These are phyloP conservation scores for Jamesozyma rosinii DNA, from an alignment of 805 yeast species.

Conservation along the genomic window DNA sequence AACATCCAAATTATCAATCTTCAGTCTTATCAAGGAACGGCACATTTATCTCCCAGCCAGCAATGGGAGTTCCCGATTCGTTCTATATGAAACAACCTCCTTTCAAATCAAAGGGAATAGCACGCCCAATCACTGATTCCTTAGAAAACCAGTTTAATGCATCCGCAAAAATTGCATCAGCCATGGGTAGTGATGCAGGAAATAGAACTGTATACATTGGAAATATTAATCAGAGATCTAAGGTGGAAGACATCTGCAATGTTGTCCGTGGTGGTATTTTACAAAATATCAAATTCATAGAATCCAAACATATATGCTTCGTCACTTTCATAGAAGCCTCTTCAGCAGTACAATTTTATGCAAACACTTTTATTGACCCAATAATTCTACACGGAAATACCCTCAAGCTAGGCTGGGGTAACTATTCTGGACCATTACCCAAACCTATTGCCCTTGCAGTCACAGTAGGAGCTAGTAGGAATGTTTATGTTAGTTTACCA, in stretches of 20 bases:
- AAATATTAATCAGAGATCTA: constrained; percentile 53
- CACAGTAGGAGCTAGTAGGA: constrained; percentile 67
- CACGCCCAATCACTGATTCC: constrained; percentile 23
- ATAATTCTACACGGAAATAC: constrained; percentile 53
- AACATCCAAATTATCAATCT: not conserved
- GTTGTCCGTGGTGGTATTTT: constrained; percentile 70
- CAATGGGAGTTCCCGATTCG: constrained; percentile 1
- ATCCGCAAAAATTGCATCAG: constrained; percentile 24
- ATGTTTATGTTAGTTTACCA: constrained; percentile 59
- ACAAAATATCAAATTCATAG: constrained; percentile 46
- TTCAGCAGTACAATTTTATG: constrained; percentile 58
- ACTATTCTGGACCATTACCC: constrained; percentile 54
- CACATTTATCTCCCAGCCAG: not conserved
- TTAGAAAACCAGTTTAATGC: constrained; percentile 23
- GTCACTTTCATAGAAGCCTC: constrained; percentile 57
- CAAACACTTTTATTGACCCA: constrained; percentile 50
- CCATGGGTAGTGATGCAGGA: constrained; percentile 32
- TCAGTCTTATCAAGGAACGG: constrained; percentile 2
- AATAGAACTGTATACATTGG: constrained; percentile 67
- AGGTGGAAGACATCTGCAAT: constrained; percentile 66
- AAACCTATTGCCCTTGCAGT: constrained; percentile 52
- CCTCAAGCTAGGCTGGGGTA: constrained; percentile 63
- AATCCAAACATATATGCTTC: constrained; percentile 53
- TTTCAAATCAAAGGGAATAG: constrained; percentile 5
- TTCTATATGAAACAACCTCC: constrained; percentile 16